A percentile compares a stretch with the other conserved stretches of the same genome.
These are phyloP conservation scores for Lentinula raphanica DNA, from an alignment of 768 basidiomycete species.

Conservation along the genomic window DNA sequence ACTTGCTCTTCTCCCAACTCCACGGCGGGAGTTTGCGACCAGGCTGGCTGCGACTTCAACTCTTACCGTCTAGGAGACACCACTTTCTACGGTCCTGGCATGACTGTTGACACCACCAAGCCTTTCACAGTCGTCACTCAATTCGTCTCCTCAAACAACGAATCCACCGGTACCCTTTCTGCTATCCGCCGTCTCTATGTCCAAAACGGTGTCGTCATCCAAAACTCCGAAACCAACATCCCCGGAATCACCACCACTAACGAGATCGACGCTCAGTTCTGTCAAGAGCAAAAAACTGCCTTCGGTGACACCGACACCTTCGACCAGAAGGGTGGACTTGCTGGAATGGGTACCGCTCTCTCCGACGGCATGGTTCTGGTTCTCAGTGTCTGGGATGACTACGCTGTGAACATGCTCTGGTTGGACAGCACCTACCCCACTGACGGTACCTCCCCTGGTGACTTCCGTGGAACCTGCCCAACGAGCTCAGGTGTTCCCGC, in stretches of 20 bases:
- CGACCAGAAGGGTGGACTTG: constrained; percentile 35
- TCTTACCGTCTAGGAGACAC: constrained; percentile 39
- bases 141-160: constrained; percentile 36
- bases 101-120: constrained; percentile 33
- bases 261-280: constrained; percentile 36
- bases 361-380: constrained; percentile 38
- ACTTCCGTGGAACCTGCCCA: constrained; percentile 45
- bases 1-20: constrained; percentile 22
- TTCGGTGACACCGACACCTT: constrained; percentile 42
- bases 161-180: constrained; percentile 30
- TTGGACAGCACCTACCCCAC: constrained; percentile 48
- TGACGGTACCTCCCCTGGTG: constrained; percentile 32
- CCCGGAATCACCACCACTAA: constrained; percentile 23
- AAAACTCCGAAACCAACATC: constrained; percentile 27
- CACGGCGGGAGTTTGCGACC: constrained; percentile 30
- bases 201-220: constrained; percentile 36
- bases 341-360: constrained; percentile 30
- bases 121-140: constrained; percentile 40
- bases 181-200: constrained; percentile 43
- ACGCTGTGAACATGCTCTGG: constrained; percentile 52
- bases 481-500: constrained; percentile 41
- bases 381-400: constrained; percentile 36
- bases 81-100: constrained; percentile 31
- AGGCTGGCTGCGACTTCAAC: constrained; percentile 44
- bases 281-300: constrained; percentile 34